Percentiles rank a stretch among this genome's conserved stretches.
phyloP scores from a whole-genome alignment of 202 grass and related monocot species.

The Bolboschoenoplectus hybrid region DNA sequence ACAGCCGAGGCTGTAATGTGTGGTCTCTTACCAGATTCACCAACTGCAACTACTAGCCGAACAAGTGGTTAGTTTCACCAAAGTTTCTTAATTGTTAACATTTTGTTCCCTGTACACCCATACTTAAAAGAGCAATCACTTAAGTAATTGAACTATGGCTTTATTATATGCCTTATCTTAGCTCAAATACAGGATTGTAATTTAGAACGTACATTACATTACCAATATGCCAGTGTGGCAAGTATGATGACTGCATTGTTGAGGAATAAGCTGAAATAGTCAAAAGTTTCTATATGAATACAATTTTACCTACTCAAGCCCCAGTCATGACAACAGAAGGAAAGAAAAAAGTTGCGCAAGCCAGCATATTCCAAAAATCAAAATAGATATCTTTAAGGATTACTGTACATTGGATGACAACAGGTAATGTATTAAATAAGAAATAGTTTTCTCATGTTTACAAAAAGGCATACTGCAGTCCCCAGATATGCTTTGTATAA shows the following conservation, averaged over 20 bases:
- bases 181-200: background rate
- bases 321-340: background rate
- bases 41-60: conserved; percentile 76
- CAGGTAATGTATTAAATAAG: background rate
- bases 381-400: background rate
- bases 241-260: conserved; percentile 10
- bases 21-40: conserved; percentile 91
- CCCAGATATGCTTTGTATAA: background rate
- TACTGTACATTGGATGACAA: background rate
- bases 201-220: background rate
- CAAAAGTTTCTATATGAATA: conserved; percentile 5
- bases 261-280: background rate
- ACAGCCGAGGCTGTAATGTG: conserved; percentile 91
- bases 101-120: background rate
- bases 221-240: background rate
- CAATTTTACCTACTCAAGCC: background rate
- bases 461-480: background rate
- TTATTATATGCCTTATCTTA: background rate
- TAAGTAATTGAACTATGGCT: background rate
- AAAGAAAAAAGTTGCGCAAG: background rate
- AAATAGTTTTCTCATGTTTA: background rate
- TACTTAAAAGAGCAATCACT: background rate
- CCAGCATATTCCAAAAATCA: background rate
- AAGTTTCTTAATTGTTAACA: conserved; percentile 33
- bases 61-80: conserved; percentile 61